Evolutionary conservation across 257 asterid species (phyloP).

Genomic region (Salvia splendens): DNA sequence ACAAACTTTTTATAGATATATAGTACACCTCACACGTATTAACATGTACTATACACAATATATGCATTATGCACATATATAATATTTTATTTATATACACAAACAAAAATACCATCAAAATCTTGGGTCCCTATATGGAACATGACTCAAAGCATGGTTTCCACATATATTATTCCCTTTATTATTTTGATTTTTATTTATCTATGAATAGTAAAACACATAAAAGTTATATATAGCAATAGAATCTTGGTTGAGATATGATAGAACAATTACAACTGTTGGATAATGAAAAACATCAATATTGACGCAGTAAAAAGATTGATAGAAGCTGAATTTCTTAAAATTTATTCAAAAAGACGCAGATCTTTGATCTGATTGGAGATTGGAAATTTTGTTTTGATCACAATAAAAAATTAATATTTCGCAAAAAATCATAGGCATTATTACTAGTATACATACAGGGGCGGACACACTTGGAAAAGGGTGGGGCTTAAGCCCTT

Average conservation of each 20-base stretch:
- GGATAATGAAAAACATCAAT: conserved; percentile 1
- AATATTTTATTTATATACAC: not conserved
- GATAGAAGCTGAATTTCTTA: no score
- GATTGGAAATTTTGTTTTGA: conserved; percentile 8
- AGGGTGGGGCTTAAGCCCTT: no score
- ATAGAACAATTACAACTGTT: conserved; percentile 22
- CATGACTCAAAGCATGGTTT: conserved; percentile 41
- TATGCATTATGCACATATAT: not conserved
- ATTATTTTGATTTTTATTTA: not conserved
- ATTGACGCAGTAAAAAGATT: not conserved
- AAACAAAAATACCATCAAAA: conserved; percentile 21
- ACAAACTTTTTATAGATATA: conserved; percentile 36
- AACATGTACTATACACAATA: conserved; percentile 14
- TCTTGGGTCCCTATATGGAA: conserved; percentile 34
- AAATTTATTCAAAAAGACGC: not conserved
- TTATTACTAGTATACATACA: not conserved
- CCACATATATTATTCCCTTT: conserved; percentile 39
- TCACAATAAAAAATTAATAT: not conserved
- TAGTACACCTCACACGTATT: conserved; percentile 7
- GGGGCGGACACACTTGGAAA: no score
- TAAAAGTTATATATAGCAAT: not conserved
- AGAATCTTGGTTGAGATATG: conserved; percentile 21
- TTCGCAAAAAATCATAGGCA: conserved; percentile 11
- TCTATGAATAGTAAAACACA: not conserved
- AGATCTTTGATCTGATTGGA: conserved; percentile 18